Evolutionary conservation across 108 stramenopile genomes (phyloP).

Genomic region (Skeletonema menzelii): DNA sequence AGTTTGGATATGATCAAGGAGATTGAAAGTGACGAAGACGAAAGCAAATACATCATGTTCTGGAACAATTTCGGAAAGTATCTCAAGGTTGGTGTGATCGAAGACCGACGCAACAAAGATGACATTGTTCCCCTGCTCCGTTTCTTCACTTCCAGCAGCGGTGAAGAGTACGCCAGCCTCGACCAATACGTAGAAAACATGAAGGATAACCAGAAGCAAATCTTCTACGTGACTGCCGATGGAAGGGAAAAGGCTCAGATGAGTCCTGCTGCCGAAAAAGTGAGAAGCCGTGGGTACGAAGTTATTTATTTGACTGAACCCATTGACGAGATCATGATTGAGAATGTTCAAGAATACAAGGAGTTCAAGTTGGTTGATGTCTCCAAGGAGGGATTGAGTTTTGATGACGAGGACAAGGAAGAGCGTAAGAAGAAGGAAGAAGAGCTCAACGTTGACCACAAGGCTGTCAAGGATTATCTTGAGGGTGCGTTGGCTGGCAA

Average conservation of each 20-base stretch:
- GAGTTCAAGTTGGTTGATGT: constrained; percentile 87
- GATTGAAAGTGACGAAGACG: constrained; percentile 82
- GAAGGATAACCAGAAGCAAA: constrained; percentile 91
- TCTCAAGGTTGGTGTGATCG: constrained; percentile 93
- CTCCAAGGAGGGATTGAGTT: constrained; percentile 86
- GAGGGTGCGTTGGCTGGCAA: constrained; percentile 75
- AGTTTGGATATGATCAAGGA: constrained; percentile 93
- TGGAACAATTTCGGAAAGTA: constrained; percentile 98
- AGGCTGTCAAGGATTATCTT: constrained; percentile 80
- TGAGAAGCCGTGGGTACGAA: constrained; percentile 85
- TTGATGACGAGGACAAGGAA: constrained; percentile 87
- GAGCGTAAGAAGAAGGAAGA: constrained; percentile 92
- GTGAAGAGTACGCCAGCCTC: constrained; percentile 82
- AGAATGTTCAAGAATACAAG: constrained; percentile 83
- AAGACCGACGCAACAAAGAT: constrained; percentile 88
- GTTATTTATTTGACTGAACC: constrained; percentile 94
- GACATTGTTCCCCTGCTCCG: constrained; percentile 86
- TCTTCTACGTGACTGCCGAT: constrained; percentile 97
- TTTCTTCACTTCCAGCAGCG: constrained; percentile 85
- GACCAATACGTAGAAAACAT: constrained; percentile 89
- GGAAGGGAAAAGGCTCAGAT: constrained; percentile 76
- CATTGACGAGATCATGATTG: constrained; percentile 96
- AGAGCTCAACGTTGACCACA: constrained; percentile 59
- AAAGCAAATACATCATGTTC: constrained; percentile 75
- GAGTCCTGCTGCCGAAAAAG: constrained; percentile 93